Base-by-base conservation (phyloP, 441 rosid species). In the Bocquillonia castaneifolia region DNA sequence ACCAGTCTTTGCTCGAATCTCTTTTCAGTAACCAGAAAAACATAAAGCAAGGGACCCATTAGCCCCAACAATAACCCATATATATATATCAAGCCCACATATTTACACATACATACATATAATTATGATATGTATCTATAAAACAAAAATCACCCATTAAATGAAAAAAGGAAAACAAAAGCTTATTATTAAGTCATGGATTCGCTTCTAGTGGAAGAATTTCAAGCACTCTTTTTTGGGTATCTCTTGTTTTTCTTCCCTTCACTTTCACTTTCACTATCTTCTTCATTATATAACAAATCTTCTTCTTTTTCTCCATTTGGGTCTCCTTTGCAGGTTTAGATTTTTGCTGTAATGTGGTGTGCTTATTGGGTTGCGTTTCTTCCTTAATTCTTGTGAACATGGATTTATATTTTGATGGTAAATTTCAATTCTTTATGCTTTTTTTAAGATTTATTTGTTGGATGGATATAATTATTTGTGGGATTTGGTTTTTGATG, bases 271-370 rank as follows among this genome's bases (percentile, higher is more conserved):
- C 56, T 50, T 59, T 47, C 69, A 6, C 31, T 57, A 37, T 45
- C 37, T 57, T 40, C 64, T 48, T 66, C 55, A 58, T 26, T 51
- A 74, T 29, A 51, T 64, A 13, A 2, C 10, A 3, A 54, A 67
- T 31, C 72, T 2, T 4, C 3, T 25, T 29, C 18, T 37, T 36
- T 22, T n/a, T 60, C 15, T n/a, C 20, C 39, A 44, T 61, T 66
- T 70, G 25, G 50, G n/a, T 10, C 48, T 50, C 28, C 9, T 76
- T 76, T 76, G 80, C 90, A 87, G 96, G 82, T 67, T 82, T 77
- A 79, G 85, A 71, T 66, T 79, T 58, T 77, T 74, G 34, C 72
- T 57, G 79, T 84, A 85, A 89, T 87, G 90, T 81, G 81, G 78
- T 77, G 74, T 73, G 78, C 83, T 80, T 76, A 70, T 74, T 58